Evolutionary conservation across 352 stramenopile genomes (phyloP).

Genomic region (Pythium brassicae): DNA sequence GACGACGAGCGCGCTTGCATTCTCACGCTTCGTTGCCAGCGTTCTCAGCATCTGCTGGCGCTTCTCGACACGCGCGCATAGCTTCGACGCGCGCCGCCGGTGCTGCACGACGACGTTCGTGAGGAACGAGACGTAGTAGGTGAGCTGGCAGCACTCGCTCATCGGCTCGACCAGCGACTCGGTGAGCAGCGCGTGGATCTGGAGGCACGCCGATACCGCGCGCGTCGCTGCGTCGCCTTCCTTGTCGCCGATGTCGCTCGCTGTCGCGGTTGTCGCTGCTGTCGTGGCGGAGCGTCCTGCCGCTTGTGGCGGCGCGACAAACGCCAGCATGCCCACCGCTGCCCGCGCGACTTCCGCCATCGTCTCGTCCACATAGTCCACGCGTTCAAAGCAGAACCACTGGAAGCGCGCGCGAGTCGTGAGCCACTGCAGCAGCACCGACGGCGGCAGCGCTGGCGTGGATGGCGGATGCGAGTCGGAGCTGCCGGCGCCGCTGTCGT

Average conservation of each 20-base stretch:
- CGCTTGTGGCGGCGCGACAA: background rate
- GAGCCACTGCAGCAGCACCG: constrained; percentile 5
- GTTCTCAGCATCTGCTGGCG: background rate
- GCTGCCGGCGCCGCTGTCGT: background rate
- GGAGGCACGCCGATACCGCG: background rate
- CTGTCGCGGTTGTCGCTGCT: background rate
- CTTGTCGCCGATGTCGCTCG: background rate
- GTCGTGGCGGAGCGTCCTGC: background rate
- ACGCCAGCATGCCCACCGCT: background rate
- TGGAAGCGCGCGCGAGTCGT: constrained; percentile 9
- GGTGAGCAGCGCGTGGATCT: constrained; percentile 7
- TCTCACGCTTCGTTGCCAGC: background rate
- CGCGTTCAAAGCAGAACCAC: constrained; percentile 10
- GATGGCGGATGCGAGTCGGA: too few species aligned
- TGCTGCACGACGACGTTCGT: constrained; percentile 13
- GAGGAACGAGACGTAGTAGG: constrained; percentile 14
- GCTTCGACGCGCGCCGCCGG: background rate
- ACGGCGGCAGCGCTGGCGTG: background rate
- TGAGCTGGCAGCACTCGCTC: constrained; percentile 6
- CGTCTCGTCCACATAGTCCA: background rate
- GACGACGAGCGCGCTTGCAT: background rate
- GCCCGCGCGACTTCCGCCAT: constrained; percentile 7
- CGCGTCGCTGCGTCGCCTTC: background rate
- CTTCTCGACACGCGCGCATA: background rate
- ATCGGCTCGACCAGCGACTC: background rate